phyloP scores from a whole-genome alignment of 2,329 filamentous ascomycete species.

The Colletotrichum shisoi region DNA sequence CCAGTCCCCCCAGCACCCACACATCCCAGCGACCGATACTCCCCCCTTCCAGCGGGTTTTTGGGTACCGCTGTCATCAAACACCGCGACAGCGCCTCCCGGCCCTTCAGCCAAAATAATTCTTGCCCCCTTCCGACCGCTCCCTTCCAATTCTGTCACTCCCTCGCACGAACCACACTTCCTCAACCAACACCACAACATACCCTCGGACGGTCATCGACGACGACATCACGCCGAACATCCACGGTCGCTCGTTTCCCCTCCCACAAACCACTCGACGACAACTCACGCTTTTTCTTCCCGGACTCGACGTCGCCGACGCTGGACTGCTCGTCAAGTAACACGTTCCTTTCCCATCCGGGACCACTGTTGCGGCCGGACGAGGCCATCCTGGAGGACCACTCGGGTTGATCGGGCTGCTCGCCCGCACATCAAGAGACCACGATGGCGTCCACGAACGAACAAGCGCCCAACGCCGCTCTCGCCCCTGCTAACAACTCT shows the following conservation, averaged over 20 bases:
- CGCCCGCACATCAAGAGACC: constrained; percentile 41
- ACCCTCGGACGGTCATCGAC: constrained; percentile 34
- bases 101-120: constrained; percentile 39
- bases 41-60: constrained; percentile 37
- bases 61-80: constrained; percentile 40
- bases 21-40: constrained; percentile 1
- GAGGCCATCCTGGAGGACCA: constrained; percentile 54
- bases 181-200: constrained; percentile 33
- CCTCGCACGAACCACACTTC: constrained; percentile 38
- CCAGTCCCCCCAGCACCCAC: background rate
- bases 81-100: constrained; percentile 38
- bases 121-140: constrained; percentile 40
- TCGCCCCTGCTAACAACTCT: constrained; percentile 11
- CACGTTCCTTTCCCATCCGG: constrained; percentile 27
- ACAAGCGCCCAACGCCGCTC: constrained; percentile 28
- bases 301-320: constrained; percentile 8
- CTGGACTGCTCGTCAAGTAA: constrained; percentile 19
- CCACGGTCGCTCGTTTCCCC: constrained; percentile 35
- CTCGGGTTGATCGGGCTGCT: constrained; percentile 51
- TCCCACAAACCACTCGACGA: constrained; percentile 12
- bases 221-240: constrained; percentile 34
- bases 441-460: constrained; percentile 43
- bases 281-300: constrained; percentile 1
- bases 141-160: constrained; percentile 37
- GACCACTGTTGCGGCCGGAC: constrained; percentile 42